Percentiles rank a stretch among this genome's conserved stretches.
Evolutionary conservation across 2,329 filamentous ascomycete genomes (phyloP).

Genomic region (Colletotrichum orchidophilum): DNA sequence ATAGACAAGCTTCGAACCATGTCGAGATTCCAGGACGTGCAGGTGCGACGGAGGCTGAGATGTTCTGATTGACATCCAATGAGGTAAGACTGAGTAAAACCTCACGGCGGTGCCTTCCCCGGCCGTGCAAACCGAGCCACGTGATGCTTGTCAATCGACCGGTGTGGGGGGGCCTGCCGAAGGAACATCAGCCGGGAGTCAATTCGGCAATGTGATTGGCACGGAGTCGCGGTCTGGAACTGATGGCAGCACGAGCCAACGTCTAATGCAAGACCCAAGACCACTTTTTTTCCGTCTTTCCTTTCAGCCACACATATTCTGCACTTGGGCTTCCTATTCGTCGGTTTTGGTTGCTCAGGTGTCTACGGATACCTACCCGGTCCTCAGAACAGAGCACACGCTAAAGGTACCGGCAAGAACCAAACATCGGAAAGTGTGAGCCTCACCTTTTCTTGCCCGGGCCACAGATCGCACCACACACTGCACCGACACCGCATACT

Average conservation of each 20-base stretch:
- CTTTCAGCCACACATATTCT: constrained; percentile 21
- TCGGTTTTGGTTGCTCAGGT: constrained; percentile 6
- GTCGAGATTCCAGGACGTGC: background rate
- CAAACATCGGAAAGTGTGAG: constrained; percentile 25
- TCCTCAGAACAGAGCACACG: background rate
- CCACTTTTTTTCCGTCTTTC: constrained; percentile 15
- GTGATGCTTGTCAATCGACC: constrained; percentile 12
- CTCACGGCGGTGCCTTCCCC: background rate
- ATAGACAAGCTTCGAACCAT: background rate
- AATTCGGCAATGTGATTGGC: constrained; percentile 28
- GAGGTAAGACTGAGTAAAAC: background rate
- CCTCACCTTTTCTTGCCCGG: constrained; percentile 9
- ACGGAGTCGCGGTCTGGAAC: constrained; percentile 5
- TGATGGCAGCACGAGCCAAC: constrained; percentile 27
- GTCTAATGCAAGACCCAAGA: constrained; percentile 30
- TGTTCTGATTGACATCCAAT: background rate
- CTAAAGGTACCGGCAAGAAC: constrained; percentile 14
- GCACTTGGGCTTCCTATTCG: background rate
- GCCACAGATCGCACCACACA: constrained; percentile 12
- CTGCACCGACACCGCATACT: background rate
- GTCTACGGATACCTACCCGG: background rate
- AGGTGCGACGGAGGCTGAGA: background rate
- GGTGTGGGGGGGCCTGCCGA: background rate
- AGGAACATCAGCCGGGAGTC: constrained; percentile 15
- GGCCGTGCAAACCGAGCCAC: constrained; percentile 15